Conservation (phyloP, 2,329 filamentous ascomycete species). For the Onygenales sp. region DNA sequence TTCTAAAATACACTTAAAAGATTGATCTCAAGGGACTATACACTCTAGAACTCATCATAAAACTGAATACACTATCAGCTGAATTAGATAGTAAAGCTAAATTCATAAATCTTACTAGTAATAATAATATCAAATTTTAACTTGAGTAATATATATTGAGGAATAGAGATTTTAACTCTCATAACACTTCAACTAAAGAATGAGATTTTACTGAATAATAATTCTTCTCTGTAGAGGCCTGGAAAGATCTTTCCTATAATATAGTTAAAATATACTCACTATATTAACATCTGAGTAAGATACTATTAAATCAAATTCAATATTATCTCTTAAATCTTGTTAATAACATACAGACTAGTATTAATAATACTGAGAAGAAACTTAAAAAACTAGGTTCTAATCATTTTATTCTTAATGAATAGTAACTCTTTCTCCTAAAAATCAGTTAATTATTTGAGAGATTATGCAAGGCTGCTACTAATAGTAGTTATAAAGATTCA, state of each 20-base stretch:
- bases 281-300: conserved; percentile 14
- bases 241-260: conserved; percentile 11
- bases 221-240: conserved; percentile 17
- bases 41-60: too few species aligned
- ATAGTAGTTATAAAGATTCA: conserved; percentile 23
- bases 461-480: conserved; percentile 23
- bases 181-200: too few species aligned
- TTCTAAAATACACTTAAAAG: conserved; percentile 33
- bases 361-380: conserved; percentile 13
- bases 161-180: conserved; percentile 15
- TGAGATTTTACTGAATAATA: conserved; percentile 15
- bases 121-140: conserved; percentile 15
- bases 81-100: conserved; percentile 18
- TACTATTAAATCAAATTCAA: conserved; percentile 7
- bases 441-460: conserved; percentile 31
- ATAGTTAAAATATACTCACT: conserved; percentile 15
- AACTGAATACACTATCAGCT: conserved; percentile 13
- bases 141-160: conserved; percentile 22
- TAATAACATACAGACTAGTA: too few species aligned
- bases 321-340: too few species aligned
- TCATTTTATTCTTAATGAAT: conserved; percentile 33
- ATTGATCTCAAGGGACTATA: conserved; percentile 18
- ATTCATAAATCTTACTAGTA: conserved; percentile 17
- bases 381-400: conserved; percentile 42
- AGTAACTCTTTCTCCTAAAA: conserved; percentile 35